Evolutionary conservation across 2,329 filamentous ascomycete species (phyloP), one percentile per base, ranked within the genome.

Genomic region (Stagonosporopsis vannaccii): DNA sequence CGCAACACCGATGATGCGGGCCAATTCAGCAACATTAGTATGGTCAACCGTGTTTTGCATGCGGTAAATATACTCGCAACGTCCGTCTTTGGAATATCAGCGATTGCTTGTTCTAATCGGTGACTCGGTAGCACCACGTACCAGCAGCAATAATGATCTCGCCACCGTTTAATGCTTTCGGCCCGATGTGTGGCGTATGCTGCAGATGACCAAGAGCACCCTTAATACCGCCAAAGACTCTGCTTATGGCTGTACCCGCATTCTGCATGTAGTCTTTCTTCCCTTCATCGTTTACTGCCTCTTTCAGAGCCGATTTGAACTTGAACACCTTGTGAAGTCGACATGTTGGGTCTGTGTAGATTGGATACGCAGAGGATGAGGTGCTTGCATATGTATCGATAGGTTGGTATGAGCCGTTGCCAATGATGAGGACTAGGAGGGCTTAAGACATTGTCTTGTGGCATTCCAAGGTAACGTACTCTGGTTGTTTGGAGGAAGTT

Each of bases 11-110:
- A 56, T 23, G 9, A 56, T 28, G 1, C 15, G 15, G 2, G 55
- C 58, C 36, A 69, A 8, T 12, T 68, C 62, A 1, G 58, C 41
- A 8, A 67, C 52, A 37, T 59, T 62, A 0, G 61, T 65, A 30
- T 69, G 67, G 36, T 69, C 67, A 2, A 68, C 66, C 1, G 65
- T 68, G 20, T 66, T 69, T 39, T 69, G 67, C 67, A 69, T 69
- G 12, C 67, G 60, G 36, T 67, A 61, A 6, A 68, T 65, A 13
- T 63, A 68, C 39, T 69, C 64, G 49, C 64, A 67, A 11, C 56
- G 40, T 1, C 64, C 64, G 46, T 66, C 67, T 67, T 13, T 1
- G 1, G 6, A 4, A 20, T 37, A 6, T 37, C 8, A 37, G 35
- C 35, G 2, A 6, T 11, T n/a, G 3, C 40, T 5, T 41, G 22